These are phyloP conservation scores for Centrapalus pauciflorus DNA, from an alignment of 129 eudicot species.

Conservation along the genomic window DNA sequence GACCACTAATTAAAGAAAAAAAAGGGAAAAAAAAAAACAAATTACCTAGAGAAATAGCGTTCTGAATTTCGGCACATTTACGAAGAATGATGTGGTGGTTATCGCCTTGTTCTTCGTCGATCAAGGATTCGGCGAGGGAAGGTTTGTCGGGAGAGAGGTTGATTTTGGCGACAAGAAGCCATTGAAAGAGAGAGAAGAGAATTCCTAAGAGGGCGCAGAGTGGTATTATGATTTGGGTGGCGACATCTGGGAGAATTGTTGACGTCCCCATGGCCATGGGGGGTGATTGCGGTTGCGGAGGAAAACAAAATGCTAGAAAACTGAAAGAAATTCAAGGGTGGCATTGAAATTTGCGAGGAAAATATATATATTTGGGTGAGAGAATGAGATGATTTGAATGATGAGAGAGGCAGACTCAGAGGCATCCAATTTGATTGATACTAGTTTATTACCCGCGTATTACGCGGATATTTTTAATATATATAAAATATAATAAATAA, in stretches of 20 bases:
- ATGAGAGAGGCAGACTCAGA: too few species aligned
- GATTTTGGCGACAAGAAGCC: slow-evolving; percentile 43
- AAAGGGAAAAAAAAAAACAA: not conserved
- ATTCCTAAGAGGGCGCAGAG: slow-evolving; percentile 51
- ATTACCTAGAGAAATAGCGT: slow-evolving; percentile 46
- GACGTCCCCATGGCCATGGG: slow-evolving; percentile 30
- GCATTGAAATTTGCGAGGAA: too few species aligned
- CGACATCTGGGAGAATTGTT: slow-evolving; percentile 37
- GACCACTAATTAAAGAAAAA: not conserved
- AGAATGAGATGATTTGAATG: too few species aligned
- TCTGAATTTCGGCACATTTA: slow-evolving; percentile 53
- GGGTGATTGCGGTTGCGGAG: not conserved
- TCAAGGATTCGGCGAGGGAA: slow-evolving; percentile 24
- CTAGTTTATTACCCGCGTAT: too few species aligned
- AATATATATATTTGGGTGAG: too few species aligned
- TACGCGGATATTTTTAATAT: too few species aligned
- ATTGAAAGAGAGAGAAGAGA: slow-evolving; percentile 42
- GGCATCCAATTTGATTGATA: too few species aligned
- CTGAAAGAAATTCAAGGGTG: too few species aligned
- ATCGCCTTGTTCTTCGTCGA: slow-evolving; percentile 49
- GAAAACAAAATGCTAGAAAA: too few species aligned
- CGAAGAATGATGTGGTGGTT: slow-evolving; percentile 32
- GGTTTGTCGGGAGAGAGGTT: slow-evolving; percentile 22
- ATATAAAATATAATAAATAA: too few species aligned
- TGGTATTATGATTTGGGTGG: slow-evolving; percentile 45